Evolutionary conservation across 805 yeast species (phyloP).

Genomic region (Teunomyces aglyptinius): DNA sequence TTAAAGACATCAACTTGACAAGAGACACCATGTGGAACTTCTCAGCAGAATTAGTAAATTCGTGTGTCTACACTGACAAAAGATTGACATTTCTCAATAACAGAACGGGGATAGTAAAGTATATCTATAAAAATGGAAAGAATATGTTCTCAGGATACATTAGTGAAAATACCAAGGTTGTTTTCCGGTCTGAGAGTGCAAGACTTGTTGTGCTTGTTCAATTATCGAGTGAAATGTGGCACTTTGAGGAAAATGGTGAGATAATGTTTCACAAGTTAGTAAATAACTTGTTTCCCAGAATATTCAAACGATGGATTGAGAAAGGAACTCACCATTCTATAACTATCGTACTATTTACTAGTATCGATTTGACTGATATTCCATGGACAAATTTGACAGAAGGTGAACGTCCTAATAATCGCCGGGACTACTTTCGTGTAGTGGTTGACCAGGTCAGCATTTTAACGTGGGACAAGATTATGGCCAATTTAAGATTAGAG

Average conservation of each 20-base stretch:
- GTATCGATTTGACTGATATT: conserved; percentile 58
- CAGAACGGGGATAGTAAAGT: conserved; percentile 62
- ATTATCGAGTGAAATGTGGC: conserved; percentile 95
- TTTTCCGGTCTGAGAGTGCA: conserved; percentile 90
- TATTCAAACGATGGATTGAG: conserved; percentile 84
- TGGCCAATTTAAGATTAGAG: conserved; percentile 82
- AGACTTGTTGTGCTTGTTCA: conserved; percentile 80
- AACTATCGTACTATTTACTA: conserved; percentile 83
- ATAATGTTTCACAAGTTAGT: conserved; percentile 89
- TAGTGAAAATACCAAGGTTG: conserved; percentile 70
- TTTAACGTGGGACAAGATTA: conserved; percentile 85
- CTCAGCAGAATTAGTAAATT: conserved; percentile 56
- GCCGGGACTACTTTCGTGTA: conserved; percentile 82
- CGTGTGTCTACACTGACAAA: conserved; percentile 69
- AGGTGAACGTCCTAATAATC: conserved; percentile 68
- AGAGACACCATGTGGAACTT: conserved; percentile 93
- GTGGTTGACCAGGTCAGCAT: conserved; percentile 94
- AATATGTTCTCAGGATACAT: conserved; percentile 74
- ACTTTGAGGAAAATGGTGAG: conserved; percentile 95
- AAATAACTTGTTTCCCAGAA: conserved; percentile 86
- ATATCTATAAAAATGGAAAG: conserved; percentile 64
- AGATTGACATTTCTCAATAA: conserved; percentile 57
- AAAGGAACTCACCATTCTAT: conserved; percentile 87
- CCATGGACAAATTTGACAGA: conserved; percentile 59
- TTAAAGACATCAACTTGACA: conserved; percentile 76